Evolutionary conservation across 2,329 filamentous ascomycete genomes (phyloP), one percentile per base, ranked within the genome.

Genomic region (Sclerotinia minor): DNA sequence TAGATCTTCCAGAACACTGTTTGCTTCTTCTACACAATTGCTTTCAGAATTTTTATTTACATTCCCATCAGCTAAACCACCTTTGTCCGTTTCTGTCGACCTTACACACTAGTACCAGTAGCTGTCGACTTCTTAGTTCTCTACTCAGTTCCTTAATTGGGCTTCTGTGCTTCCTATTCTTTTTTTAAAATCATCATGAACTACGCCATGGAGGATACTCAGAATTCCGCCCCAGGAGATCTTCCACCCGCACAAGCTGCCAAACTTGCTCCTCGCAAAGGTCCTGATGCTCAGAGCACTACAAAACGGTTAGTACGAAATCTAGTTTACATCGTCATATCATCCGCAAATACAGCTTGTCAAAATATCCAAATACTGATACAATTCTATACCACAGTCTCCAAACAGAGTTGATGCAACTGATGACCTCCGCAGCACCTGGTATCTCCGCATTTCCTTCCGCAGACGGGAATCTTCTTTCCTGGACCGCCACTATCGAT

Each of bases 371-470:
- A 66, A 66, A 50, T 19, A 50, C 63, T 68, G 55, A 65, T 47
- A 1, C 26, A 9, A 26, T 49, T 35, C 13, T 9, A 26, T 53
- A 65, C 1, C 21, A 47, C 77, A 98, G 95, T 76, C 85, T 99
- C 68, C 95, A 99, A 81, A 96, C 94, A 60, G 95, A 99, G 81
- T 86, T 99, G 73, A 98, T 99, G 94, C 90, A 95, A 79, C 88
- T 99, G 74, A 98, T 99, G 95, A 94, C 93, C 75, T 94, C 94
- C 53, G 90, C 94, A 1, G 94, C 94, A 0, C 92, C 94, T 19
- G 95, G 95, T 73, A 89, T 98, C 76, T 97, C 94, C 67, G 96
- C 96, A 71, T 99, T 99, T 79, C 95, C 95, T 38, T 90, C 92
- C 69, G 89, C 89, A 47, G 92, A 96, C 77, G 92, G 92, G 78